Evolutionary conservation across 345 rosid species (phyloP).

Genomic region (Citrus hindsii): DNA sequence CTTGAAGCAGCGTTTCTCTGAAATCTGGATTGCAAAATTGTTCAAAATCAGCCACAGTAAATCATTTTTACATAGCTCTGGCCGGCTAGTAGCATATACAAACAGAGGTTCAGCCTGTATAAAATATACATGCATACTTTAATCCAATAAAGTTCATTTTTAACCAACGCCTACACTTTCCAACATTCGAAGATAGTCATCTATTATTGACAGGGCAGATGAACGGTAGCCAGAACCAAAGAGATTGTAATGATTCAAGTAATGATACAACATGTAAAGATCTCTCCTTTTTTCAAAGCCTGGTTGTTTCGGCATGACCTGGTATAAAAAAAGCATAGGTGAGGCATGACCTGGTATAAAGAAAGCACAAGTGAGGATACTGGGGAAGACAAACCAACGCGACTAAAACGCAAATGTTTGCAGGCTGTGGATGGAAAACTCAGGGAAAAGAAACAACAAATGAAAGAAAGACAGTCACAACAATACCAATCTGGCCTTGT

Average conservation of each 20-base stretch:
- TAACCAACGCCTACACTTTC: slow-evolving; percentile 20
- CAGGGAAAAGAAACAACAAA: too few relatives aligned
- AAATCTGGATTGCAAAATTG: not conserved
- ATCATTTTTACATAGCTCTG: not conserved
- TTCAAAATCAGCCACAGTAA: not conserved
- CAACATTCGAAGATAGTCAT: slow-evolving; percentile 59
- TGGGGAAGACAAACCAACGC: not conserved
- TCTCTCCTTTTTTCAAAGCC: slow-evolving; percentile 86
- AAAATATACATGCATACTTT: not conserved
- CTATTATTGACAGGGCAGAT: slow-evolving; percentile 74
- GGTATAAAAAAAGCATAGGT: not conserved
- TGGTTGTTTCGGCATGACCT: slow-evolving; percentile 85
- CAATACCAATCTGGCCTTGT: not conserved
- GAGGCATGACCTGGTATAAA: slow-evolving; percentile 63
- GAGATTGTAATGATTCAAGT: slow-evolving; percentile 89
- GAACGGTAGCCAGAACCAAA: slow-evolving; percentile 89
- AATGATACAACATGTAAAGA: slow-evolving; percentile 75
- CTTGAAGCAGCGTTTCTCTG: not conserved
- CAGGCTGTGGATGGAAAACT: not conserved
- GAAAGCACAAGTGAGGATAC: not conserved
- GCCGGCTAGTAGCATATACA: not conserved
- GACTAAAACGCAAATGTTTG: not conserved
- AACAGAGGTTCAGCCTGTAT: not conserved
- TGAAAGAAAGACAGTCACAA: not conserved
- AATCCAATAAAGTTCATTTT: not conserved